Conservation (phyloP, 78 protist genomes). For the Fonticula alba region DNA sequence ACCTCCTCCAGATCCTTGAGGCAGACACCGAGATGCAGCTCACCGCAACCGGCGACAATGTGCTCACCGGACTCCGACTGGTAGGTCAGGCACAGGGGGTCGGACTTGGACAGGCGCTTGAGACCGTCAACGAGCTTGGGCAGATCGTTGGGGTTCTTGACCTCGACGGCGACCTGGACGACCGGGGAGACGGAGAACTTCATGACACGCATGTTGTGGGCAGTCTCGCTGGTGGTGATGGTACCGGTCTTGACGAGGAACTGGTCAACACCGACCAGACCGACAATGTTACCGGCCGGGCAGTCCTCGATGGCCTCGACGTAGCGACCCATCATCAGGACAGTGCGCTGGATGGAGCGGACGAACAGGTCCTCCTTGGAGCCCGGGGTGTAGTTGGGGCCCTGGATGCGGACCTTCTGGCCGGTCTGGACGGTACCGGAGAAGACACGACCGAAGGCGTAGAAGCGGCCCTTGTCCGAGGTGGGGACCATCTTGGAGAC, state of each 20-base stretch:
- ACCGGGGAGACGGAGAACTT: constrained; percentile 98
- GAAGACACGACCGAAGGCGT: constrained; percentile 99
- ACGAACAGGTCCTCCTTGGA: constrained; percentile 82
- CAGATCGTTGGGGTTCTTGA: constrained; percentile 44
- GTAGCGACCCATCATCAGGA: constrained; percentile 96
- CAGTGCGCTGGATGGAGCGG: constrained; percentile 92
- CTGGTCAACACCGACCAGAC: constrained; percentile 96
- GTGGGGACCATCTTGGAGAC: constrained; percentile 98
- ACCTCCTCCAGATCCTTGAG: constrained; percentile 93
- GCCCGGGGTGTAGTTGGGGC: constrained; percentile 88
- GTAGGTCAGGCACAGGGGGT: constrained; percentile 60
- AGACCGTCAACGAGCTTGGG: constrained; percentile 99
- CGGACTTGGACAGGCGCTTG: constrained; percentile 75
- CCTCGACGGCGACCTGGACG: constrained; percentile 98
- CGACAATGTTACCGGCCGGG: constrained; percentile 92
- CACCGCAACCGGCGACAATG: constrained; percentile 99
- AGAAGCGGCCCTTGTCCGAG: constrained; percentile 91
- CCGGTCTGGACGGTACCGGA: constrained; percentile 90
- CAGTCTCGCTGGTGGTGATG: constrained; percentile 72
- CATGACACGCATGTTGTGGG: constrained; percentile 80
- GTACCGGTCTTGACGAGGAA: constrained; percentile 95
- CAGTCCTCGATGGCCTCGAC: constrained; percentile 70
- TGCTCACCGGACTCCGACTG: constrained; percentile 95
- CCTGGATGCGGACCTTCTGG: constrained; percentile 87
- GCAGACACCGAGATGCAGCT: constrained; percentile 96